Percentiles rank a stretch among this genome's conserved stretches.
Evolutionary conservation across 495 filamentous ascomycete species (phyloP).

Genomic region (Xylaria cubensis): DNA sequence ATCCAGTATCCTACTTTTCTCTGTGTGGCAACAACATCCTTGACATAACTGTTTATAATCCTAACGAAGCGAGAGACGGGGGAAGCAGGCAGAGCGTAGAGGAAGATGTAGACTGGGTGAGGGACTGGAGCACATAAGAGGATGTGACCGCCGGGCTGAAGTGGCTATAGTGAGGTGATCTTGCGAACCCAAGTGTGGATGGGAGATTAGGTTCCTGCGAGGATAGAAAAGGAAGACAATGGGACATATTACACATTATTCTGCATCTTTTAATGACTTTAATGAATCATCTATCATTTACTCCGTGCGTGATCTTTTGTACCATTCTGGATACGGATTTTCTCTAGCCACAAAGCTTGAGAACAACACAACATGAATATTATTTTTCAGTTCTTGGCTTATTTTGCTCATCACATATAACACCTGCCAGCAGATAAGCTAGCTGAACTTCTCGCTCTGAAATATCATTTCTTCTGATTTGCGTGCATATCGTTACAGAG

Average conservation of each 20-base stretch:
- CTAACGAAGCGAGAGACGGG: constrained; percentile 7
- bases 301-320: neutral
- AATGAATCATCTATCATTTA: neutral
- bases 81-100: neutral
- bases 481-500: constrained; percentile 21
- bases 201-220: constrained; percentile 32
- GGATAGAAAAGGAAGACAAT: constrained; percentile 39
- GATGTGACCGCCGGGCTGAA: constrained; percentile 23
- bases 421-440: neutral
- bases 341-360: neutral
- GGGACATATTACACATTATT: constrained; percentile 32
- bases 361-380: neutral
- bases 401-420: neutral
- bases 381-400: neutral
- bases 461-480: constrained; percentile 7
- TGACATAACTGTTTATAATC: constrained; percentile 44
- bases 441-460: neutral
- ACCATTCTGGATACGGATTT: neutral
- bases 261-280: neutral
- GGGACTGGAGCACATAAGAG: constrained; percentile 12
- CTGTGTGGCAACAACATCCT: constrained; percentile 33
- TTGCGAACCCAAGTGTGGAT: constrained; percentile 30
- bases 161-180: constrained; percentile 37
- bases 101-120: constrained; percentile 28
- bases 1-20: constrained; percentile 41